phyloP scores from a whole-genome alignment of 768 basidiomycete species.

The Boletus vermiculosoides region DNA sequence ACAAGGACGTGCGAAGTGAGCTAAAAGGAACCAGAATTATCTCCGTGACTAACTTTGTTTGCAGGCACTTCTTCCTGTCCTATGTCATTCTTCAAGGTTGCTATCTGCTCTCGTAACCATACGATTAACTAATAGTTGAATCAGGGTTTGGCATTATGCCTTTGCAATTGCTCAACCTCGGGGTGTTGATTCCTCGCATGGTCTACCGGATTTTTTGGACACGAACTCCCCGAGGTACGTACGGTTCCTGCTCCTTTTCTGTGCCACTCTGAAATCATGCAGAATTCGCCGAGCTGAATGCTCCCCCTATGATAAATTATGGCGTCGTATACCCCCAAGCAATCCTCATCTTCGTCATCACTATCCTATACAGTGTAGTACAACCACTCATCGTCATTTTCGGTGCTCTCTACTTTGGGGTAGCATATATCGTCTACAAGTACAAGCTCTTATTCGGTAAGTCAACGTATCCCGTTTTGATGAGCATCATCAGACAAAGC shows the following conservation, averaged over 20 bases:
- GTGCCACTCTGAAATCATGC: slow-evolving; percentile 2
- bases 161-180: slow-evolving; percentile 88
- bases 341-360: slow-evolving; percentile 93
- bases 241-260: not conserved
- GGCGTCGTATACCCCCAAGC: slow-evolving; percentile 97
- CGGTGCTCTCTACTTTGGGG: slow-evolving; percentile 94
- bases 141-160: slow-evolving; percentile 92
- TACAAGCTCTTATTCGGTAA: slow-evolving; percentile 93
- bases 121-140: slow-evolving; percentile 4
- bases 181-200: slow-evolving; percentile 78
- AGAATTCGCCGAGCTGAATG: slow-evolving; percentile 97
- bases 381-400: slow-evolving; percentile 95
- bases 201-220: slow-evolving; percentile 76
- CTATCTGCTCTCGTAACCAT: not conserved
- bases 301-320: slow-evolving; percentile 97
- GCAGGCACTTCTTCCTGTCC: slow-evolving; percentile 77
- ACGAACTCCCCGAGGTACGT: slow-evolving; percentile 83
- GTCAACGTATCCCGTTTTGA: slow-evolving; percentile 24
- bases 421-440: slow-evolving; percentile 96
- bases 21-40: slow-evolving; percentile 1
- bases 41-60: slow-evolving; percentile 9
- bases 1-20: slow-evolving; percentile 68
- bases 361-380: slow-evolving; percentile 91
- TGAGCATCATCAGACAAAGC: not conserved
- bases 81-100: slow-evolving; percentile 83